Evolutionary conservation across 192 early-diverging fungal species (phyloP).

Genomic region (Coemansia sp.): DNA sequence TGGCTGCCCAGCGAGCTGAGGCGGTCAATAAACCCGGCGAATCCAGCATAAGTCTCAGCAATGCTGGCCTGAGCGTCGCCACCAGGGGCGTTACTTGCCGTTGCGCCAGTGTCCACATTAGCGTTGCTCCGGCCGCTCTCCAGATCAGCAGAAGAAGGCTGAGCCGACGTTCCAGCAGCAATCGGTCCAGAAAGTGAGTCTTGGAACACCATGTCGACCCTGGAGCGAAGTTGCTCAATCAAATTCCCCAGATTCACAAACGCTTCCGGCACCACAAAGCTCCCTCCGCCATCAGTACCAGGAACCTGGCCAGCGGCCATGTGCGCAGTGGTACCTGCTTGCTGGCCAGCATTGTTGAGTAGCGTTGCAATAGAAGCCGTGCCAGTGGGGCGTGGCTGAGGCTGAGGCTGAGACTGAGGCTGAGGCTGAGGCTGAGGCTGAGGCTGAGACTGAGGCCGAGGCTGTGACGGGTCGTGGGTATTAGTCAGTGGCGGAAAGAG

Average conservation of each 20-base stretch:
- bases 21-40: constrained; percentile 16
- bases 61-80: not conserved
- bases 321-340: not conserved
- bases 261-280: not conserved
- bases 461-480: not conserved
- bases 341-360: not conserved
- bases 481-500: not conserved
- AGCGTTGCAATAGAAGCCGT: not conserved
- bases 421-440: not conserved
- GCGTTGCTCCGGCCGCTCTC: not conserved
- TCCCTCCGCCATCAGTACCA: not conserved
- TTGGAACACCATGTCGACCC: not conserved
- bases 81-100: not conserved
- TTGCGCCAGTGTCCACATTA: not conserved
- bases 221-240: not conserved
- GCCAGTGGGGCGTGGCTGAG: not conserved
- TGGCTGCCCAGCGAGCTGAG: constrained; percentile 17
- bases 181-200: not conserved
- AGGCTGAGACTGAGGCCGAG: not conserved
- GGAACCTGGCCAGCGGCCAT: not conserved
- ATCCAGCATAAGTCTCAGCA: not conserved
- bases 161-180: not conserved
- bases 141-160: too few species aligned
- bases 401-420: not conserved
- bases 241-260: not conserved